A percentile compares a stretch with the other conserved stretches of the same genome.
Evolutionary conservation across 2,329 filamentous ascomycete genomes (phyloP).

Genomic region (Lizonia empirigonia): DNA sequence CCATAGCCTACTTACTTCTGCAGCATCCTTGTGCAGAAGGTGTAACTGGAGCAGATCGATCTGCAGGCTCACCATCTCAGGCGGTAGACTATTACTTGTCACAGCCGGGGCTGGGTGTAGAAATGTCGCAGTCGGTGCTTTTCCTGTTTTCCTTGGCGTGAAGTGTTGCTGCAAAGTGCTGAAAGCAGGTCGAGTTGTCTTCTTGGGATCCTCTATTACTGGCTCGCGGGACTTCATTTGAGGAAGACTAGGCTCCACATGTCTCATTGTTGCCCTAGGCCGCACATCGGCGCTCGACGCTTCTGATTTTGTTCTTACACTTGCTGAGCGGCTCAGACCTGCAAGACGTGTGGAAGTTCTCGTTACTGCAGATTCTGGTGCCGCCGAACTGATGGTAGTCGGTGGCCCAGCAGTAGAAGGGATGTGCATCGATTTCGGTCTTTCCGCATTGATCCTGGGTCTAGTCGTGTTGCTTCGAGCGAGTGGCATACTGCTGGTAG

Average conservation of each 20-base stretch:
- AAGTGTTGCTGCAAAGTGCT: conserved; percentile 50
- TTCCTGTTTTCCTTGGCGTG: conserved; percentile 44
- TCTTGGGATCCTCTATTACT: conserved; percentile 32
- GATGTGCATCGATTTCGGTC: conserved; percentile 34
- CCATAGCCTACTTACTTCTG: conserved; percentile 36
- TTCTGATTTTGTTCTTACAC: conserved; percentile 29
- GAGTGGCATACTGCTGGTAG: conserved; percentile 25
- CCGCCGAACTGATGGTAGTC: conserved; percentile 12
- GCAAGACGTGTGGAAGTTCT: conserved; percentile 33
- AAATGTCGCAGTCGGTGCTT: conserved; percentile 45
- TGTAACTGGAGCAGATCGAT: conserved; percentile 48
- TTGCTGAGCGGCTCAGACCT: conserved; percentile 34
- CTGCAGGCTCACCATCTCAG: conserved; percentile 43
- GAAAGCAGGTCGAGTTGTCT: conserved; percentile 41
- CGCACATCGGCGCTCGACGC: conserved; percentile 12
- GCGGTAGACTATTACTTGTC: conserved; percentile 27
- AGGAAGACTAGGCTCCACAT: conserved; percentile 18
- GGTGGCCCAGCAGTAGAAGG: conserved; percentile 19
- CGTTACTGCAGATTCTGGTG: conserved; percentile 12
- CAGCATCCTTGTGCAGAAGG: conserved; percentile 40
- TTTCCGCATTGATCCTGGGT: conserved; percentile 22
- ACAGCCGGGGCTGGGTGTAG: conserved; percentile 38
- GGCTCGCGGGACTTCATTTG: conserved; percentile 27
- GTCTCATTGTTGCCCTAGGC: conserved; percentile 12
- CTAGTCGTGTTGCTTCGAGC: conserved; percentile 22